phyloP scores from a whole-genome alignment of 441 rosid species.

The Pelargonium australe region DNA sequence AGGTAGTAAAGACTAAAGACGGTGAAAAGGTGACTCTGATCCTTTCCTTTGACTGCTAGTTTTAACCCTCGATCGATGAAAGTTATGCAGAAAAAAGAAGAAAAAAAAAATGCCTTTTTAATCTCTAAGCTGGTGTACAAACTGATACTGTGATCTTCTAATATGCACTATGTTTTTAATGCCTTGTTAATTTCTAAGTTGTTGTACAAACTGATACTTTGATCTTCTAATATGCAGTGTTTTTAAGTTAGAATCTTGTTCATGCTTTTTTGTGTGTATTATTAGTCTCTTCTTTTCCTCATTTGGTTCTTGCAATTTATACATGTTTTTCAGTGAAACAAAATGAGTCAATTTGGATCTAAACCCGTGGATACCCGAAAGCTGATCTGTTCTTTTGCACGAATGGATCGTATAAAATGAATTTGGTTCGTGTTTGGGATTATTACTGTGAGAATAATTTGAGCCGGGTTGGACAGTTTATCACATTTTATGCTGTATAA shows the following conservation, averaged over 20 bases:
- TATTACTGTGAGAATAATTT: too few relatives aligned
- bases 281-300: neutral
- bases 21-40: constrained; percentile 48
- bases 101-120: constrained; percentile 21
- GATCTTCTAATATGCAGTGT: constrained; percentile 7
- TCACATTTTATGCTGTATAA: too few relatives aligned
- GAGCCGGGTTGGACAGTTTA: too few relatives aligned
- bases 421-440: too few relatives aligned
- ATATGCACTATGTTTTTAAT: constrained; percentile 45
- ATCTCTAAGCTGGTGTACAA: constrained; percentile 9
- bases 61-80: constrained; percentile 42
- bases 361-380: too few relatives aligned
- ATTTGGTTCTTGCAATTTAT: neutral
- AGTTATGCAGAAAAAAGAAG: constrained; percentile 13
- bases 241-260: neutral
- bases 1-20: constrained; percentile 31
- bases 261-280: too few relatives aligned
- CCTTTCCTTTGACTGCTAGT: constrained; percentile 64
- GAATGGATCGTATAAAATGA: too few relatives aligned
- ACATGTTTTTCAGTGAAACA: neutral
- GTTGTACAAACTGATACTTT: constrained; percentile 7
- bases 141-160: constrained; percentile 47
- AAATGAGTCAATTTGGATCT: too few relatives aligned
- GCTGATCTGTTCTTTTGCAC: too few relatives aligned
- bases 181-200: constrained; percentile 10